Evolutionary conservation across 2,329 filamentous ascomycete species (phyloP), one percentile per base, ranked within the genome.

Genomic region (Leptographium lundbergii): DNA sequence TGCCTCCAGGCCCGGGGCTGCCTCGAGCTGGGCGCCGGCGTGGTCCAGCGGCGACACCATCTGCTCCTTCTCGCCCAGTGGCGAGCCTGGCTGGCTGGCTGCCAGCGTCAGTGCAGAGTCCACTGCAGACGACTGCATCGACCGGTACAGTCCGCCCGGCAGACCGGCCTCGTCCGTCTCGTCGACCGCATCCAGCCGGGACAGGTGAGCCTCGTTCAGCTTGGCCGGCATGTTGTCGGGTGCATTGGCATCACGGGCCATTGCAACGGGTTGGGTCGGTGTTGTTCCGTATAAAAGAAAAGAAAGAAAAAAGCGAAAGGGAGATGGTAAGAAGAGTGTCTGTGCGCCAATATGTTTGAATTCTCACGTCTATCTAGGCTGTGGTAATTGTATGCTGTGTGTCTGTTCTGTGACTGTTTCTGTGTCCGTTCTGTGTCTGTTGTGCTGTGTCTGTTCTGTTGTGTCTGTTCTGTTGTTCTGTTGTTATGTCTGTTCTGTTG

Each of bases 101-200:
- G 52, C 51, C 25, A 59, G 52, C 10, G 57, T 59, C 6, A 54
- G 25, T 2, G 57, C 51, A 10, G 57, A 59, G 51, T 48, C 57
- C 17, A 29, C 14, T 4, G 22, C n/a, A 1, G 45, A 29, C 22
- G 29, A 19, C 25, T 4, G 22, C 36, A 29, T 47, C 22, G 34
- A 47, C 24, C 6, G 17, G 42, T 45, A 45, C 19, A 19, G 42
- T 19, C 17, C 7, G 42, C 17, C 42, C 7, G 42, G 17, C 42
- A n/a, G 42, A 19, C 19, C 19, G 5, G 19, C 17, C 17, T n/a
- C 7, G 42, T 10, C 19, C 7, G 42, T 9, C 52, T 22, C 10
- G 29, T n/a, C 24, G 9, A n/a, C 34, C 17, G 22, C 25, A 4
- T 34, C 17, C 14, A 14, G 7, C 6, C 32, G 9, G 24, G 22